Evolutionary conservation across 768 basidiomycete species (phyloP).

Genomic region (Pisolithus marmoratus): DNA sequence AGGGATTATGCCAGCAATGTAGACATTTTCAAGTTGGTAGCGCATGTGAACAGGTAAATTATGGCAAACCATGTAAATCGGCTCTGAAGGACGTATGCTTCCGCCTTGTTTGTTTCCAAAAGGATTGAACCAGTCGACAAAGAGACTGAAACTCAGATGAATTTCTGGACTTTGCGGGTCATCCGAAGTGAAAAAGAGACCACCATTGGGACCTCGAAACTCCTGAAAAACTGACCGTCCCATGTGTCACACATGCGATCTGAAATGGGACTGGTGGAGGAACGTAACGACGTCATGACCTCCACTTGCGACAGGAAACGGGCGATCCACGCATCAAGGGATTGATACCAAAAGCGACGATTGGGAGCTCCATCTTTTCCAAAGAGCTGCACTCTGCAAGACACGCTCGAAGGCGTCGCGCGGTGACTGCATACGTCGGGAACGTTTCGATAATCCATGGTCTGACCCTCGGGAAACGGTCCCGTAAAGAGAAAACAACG

Average conservation of each 20-base stretch:
- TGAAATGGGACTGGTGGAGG: neutral
- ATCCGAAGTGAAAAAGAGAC: slow-evolving; percentile 12
- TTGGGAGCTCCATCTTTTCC: neutral
- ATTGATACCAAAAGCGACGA: slow-evolving; percentile 20
- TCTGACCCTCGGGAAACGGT: neutral
- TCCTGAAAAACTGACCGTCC: slow-evolving; percentile 18
- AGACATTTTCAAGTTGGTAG: slow-evolving; percentile 33
- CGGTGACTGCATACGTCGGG: slow-evolving; percentile 18
- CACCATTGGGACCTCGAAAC: slow-evolving; percentile 23
- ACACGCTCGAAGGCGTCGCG: slow-evolving; percentile 6
- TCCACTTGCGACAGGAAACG: slow-evolving; percentile 20
- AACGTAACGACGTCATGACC: slow-evolving; percentile 6
- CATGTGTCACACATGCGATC: slow-evolving; percentile 18
- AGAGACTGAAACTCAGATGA: slow-evolving; percentile 23
- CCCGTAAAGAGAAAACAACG: slow-evolving; percentile 21
- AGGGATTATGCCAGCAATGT: slow-evolving; percentile 17
- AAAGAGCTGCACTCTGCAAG: slow-evolving; percentile 4
- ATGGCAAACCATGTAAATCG: slow-evolving; percentile 30
- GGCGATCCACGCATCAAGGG: slow-evolving; percentile 22
- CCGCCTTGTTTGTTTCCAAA: slow-evolving; percentile 29
- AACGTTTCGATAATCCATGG: neutral
- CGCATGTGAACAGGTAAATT: slow-evolving; percentile 22
- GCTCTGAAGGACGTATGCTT: slow-evolving; percentile 18
- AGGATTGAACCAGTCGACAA: slow-evolving; percentile 35
- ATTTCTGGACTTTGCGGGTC: slow-evolving; percentile 8